Evolutionary conservation across 1,139 yeast species (phyloP).

Genomic region (Zygosaccharomyces sapae): DNA sequence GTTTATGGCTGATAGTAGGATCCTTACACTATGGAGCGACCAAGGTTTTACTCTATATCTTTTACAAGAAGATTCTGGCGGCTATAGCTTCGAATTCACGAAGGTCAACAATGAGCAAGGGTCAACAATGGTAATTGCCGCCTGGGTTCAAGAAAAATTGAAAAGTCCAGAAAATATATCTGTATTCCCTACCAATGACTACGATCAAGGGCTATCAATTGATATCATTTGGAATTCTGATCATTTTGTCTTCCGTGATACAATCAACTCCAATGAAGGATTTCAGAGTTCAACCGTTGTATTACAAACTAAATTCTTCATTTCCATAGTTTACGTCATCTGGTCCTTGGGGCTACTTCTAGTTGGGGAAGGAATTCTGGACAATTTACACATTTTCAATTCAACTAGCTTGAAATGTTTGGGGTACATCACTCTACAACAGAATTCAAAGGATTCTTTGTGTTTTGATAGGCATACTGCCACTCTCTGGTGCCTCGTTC

Average conservation of each 20-base stretch:
- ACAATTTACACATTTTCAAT: slow-evolving; percentile 16
- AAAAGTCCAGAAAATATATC: background rate
- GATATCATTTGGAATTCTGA: slow-evolving; percentile 7
- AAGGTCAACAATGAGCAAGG: background rate
- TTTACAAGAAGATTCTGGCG: background rate
- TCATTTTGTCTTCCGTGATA: slow-evolving; percentile 10
- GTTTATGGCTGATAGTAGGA: background rate
- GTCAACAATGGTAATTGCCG: slow-evolving; percentile 1
- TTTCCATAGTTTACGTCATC: slow-evolving; percentile 9
- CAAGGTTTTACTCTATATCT: background rate
- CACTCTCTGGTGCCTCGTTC: slow-evolving; percentile 12
- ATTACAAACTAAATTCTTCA: slow-evolving; percentile 7
- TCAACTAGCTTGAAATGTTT: slow-evolving; percentile 13
- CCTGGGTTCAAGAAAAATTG: slow-evolving; percentile 7
- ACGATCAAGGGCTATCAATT: background rate
- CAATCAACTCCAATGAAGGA: slow-evolving; percentile 2
- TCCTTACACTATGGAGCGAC: background rate
- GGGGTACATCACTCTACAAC: slow-evolving; percentile 14
- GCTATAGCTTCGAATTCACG: background rate
- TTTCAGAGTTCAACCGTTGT: background rate
- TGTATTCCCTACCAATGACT: background rate
- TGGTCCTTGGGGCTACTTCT: slow-evolving; percentile 12
- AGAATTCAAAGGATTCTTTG: slow-evolving; percentile 5
- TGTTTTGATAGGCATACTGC: slow-evolving; percentile 12
- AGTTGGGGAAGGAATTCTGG: slow-evolving; percentile 12